These are phyloP conservation scores for Sparassis latifolia DNA, from an alignment of 1,284 basidiomycete genomes.

Conservation along the genomic window DNA sequence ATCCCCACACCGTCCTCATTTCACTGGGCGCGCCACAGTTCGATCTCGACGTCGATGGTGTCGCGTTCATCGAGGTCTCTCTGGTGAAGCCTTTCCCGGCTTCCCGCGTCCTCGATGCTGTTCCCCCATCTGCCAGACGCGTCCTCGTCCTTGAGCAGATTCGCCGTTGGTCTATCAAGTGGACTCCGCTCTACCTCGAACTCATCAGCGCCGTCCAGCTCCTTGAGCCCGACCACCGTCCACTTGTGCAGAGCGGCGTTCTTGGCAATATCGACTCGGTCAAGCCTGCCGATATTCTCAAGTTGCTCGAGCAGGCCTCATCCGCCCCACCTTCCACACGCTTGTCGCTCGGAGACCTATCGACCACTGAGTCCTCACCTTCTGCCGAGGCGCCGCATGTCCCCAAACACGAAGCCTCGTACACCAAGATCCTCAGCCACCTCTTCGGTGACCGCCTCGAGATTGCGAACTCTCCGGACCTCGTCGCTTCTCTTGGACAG, in stretches of 20 bases:
- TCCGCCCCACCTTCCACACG: conserved; percentile 32
- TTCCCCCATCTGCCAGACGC: conserved; percentile 61
- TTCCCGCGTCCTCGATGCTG: conserved; percentile 53
- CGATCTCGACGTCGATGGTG: conserved; percentile 43
- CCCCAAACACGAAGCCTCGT: conserved; percentile 87
- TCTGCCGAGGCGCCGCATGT: conserved; percentile 44
- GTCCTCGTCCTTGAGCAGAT: conserved; percentile 86
- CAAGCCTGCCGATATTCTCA: conserved; percentile 37
- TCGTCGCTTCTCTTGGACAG: conserved; percentile 62
- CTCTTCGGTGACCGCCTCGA: conserved; percentile 82
- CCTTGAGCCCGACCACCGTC: conserved; percentile 40
- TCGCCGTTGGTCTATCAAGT: conserved; percentile 73
- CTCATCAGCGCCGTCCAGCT: conserved; percentile 71
- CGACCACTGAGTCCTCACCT: conserved; percentile 13
- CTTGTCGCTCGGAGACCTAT: conserved; percentile 38
- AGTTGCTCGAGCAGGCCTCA: conserved; percentile 39
- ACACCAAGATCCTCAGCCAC: conserved; percentile 83
- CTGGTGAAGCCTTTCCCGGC: conserved; percentile 74
- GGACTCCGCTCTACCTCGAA: conserved; percentile 86
- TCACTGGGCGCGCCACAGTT: conserved; percentile 56
- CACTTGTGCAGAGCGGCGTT: conserved; percentile 54
- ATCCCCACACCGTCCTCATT: conserved; percentile 65
- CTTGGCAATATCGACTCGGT: conserved; percentile 47
- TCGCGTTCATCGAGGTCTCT: conserved; percentile 63
- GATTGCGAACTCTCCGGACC: conserved; percentile 78